These are phyloP conservation scores for Lichenothelia convexa DNA, from an alignment of 495 filamentous ascomycete species.

Conservation along the genomic window DNA sequence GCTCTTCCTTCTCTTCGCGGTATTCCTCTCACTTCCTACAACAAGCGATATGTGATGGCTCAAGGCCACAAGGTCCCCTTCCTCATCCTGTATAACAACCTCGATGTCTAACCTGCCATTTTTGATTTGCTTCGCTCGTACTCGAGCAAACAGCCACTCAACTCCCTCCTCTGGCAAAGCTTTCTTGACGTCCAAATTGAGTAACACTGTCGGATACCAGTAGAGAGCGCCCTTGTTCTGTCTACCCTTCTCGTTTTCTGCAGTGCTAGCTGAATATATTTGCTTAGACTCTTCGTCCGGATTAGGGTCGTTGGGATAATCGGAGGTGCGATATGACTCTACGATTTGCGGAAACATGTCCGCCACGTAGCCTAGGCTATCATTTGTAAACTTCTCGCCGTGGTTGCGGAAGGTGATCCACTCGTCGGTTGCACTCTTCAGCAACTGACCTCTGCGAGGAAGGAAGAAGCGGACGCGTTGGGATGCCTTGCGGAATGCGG, in stretches of 20 bases:
- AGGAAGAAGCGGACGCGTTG: slow-evolving; percentile 36
- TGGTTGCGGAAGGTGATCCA: slow-evolving; percentile 41
- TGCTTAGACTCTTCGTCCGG: slow-evolving; percentile 30
- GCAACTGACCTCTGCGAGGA: slow-evolving; percentile 28
- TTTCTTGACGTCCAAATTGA: slow-evolving; percentile 31
- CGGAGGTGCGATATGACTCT: slow-evolving; percentile 19
- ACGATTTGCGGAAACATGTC: slow-evolving; percentile 48
- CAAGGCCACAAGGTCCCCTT: slow-evolving; percentile 21
- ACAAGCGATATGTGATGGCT: slow-evolving; percentile 24
- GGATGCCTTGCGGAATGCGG: slow-evolving; percentile 33
- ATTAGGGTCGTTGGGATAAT: slow-evolving; percentile 21
- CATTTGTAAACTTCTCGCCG: slow-evolving; percentile 21
- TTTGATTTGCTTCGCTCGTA: slow-evolving; percentile 24
- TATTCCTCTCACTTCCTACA: slow-evolving; percentile 16
- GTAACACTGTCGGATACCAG: slow-evolving; percentile 67
- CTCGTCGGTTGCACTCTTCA: slow-evolving; percentile 35
- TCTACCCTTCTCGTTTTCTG: slow-evolving; percentile 6
- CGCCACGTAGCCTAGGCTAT: slow-evolving; percentile 34
- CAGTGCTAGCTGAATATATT: slow-evolving; percentile 15
- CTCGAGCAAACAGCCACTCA: slow-evolving; percentile 22
- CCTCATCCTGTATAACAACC: slow-evolving; percentile 19
- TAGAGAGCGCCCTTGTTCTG: slow-evolving; percentile 18
- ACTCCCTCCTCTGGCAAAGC: slow-evolving; percentile 24
- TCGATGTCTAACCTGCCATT: slow-evolving; percentile 28
- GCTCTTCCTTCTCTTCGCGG: slow-evolving; percentile 15